phyloP scores from a whole-genome alignment of 2,329 filamentous ascomycete genomes.

The Fusarium beomiforme region DNA sequence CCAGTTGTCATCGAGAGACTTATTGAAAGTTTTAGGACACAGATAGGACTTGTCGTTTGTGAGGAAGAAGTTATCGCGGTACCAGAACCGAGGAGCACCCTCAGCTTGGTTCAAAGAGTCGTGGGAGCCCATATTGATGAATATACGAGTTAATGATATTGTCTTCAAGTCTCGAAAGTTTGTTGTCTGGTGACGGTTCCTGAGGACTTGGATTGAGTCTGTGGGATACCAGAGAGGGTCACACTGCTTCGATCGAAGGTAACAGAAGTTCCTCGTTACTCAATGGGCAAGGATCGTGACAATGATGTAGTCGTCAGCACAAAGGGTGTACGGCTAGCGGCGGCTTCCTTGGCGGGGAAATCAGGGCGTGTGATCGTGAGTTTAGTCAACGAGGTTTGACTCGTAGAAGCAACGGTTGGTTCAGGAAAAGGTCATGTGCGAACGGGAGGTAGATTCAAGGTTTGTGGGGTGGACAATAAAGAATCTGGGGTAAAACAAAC shows the following conservation, averaged over 20 bases:
- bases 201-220: neutral
- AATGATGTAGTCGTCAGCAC: constrained; percentile 36
- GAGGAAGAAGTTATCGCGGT: constrained; percentile 65
- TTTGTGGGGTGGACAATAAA: constrained; percentile 27
- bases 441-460: constrained; percentile 17
- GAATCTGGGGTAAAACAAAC: constrained; percentile 9
- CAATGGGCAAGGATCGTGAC: constrained; percentile 12
- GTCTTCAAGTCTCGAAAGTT: neutral
- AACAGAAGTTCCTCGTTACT: neutral
- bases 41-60: constrained; percentile 69
- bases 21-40: constrained; percentile 63
- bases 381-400: constrained; percentile 27
- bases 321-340: constrained; percentile 38
- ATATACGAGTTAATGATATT: constrained; percentile 14
- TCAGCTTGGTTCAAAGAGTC: constrained; percentile 44
- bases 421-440: constrained; percentile 30
- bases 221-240: neutral
- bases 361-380: constrained; percentile 37
- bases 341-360: constrained; percentile 33
- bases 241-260: neutral
- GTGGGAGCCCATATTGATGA: constrained; percentile 40
- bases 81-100: constrained; percentile 56
- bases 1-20: constrained; percentile 67
- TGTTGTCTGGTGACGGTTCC: neutral
- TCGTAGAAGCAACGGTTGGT: constrained; percentile 33